phyloP scores from a whole-genome alignment of 352 stramenopile genomes.

The Thraustochytrium striatum region DNA sequence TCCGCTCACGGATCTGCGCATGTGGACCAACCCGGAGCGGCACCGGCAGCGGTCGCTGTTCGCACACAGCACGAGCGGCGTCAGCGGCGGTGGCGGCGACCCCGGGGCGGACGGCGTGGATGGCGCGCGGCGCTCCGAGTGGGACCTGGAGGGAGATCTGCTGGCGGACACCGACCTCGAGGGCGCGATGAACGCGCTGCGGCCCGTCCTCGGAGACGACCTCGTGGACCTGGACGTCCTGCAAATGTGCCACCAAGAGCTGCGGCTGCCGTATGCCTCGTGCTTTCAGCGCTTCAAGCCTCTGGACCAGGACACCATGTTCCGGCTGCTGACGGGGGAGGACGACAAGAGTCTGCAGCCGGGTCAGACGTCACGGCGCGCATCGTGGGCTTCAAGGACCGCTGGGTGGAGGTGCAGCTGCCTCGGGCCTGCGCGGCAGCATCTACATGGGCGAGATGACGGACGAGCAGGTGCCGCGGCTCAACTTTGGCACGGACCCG shows the following conservation, averaged over 20 bases:
- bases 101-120: too few relatives aligned
- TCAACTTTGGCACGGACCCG: background rate
- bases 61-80: too few relatives aligned
- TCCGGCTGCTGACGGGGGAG: constrained; percentile 47
- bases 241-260: constrained; percentile 70
- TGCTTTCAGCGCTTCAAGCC: constrained; percentile 56
- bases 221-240: constrained; percentile 63
- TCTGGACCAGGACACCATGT: background rate
- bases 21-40: too few relatives aligned
- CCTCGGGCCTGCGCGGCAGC: constrained; percentile 32
- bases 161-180: constrained; percentile 5
- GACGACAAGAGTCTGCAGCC: background rate
- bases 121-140: background rate
- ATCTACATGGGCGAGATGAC: constrained; percentile 19
- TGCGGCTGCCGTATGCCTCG: constrained; percentile 64
- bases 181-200: constrained; percentile 57
- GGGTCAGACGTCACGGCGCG: constrained; percentile 15
- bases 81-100: too few relatives aligned
- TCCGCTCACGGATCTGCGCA: background rate
- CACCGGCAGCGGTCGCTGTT: too few relatives aligned
- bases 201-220: constrained; percentile 61
- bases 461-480: background rate
- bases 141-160: background rate
- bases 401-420: constrained; percentile 37
- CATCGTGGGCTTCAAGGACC: background rate